Evolutionary conservation across 2,329 filamentous ascomycete genomes (phyloP), one percentile per base, ranked within the genome.

Genomic region (Kalmusia sp.): DNA sequence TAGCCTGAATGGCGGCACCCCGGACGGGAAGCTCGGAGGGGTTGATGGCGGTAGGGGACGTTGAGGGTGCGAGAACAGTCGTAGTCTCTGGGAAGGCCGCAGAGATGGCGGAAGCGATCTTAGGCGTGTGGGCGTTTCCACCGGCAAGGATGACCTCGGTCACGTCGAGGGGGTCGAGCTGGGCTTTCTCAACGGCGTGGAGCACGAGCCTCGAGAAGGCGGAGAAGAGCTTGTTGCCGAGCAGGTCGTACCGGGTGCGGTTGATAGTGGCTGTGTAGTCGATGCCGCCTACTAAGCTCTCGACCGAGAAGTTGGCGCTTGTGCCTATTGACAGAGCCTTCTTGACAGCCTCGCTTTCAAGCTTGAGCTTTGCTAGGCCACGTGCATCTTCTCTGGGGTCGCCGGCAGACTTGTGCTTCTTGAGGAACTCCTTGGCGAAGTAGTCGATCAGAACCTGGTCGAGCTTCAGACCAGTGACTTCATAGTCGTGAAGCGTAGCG

Each of bases 361-460:
- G 83, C 77, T 92, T 93, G 63, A 99, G 82, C 84, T 98, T 99
- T 57, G 95, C 93, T 66, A 97, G 80, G 67, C 90, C 89, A 68
- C 88, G 88, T 50, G 88, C 82, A 73, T 95, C 91, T 71, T 88
- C 84, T 64, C 93, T 86, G 19, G 95, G 95, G 76, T 98, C 95
- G 52, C 63, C 68, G 2, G 59, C 71, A 2, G 86, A 86, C 80
- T 88, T 89, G 84, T 98, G 86, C 84, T 96, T 96, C 86, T 99
- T 98, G 71, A 95, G 85, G 80, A 99, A 99, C 78, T 99, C 95
- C 84, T 99, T 99, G 66, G 93, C 90, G 67, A 98, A 97, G 82
- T 97, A 89, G 74, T 99, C 93, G 74, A 96, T 90, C 54, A 99
- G 84, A 44, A 93, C 89, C 74, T 95, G 85, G 80, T 99, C 95